Conservation (phyloP, 768 basidiomycete genomes). For the Heimioporus sp. region DNA sequence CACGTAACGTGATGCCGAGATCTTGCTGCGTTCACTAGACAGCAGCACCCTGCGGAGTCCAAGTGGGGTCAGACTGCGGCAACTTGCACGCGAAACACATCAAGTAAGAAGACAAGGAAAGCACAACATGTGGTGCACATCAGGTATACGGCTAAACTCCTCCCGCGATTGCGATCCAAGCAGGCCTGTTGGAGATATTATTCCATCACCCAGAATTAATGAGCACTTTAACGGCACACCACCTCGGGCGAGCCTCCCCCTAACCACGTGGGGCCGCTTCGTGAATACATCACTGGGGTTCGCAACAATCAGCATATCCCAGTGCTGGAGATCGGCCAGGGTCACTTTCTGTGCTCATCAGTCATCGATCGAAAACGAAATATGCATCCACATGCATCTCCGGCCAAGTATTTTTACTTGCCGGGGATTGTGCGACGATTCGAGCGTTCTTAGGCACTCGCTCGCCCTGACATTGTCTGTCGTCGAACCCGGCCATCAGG, state of each 20-base stretch:
- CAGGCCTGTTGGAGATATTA: constrained; percentile 40
- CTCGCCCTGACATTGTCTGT: constrained; percentile 20
- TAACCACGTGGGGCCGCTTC: constrained; percentile 41
- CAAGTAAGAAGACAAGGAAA: too few species aligned
- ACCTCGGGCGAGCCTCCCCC: constrained; percentile 21
- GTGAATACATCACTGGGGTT: constrained; percentile 30
- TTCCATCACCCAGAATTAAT: constrained; percentile 47
- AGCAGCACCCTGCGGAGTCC: too few species aligned
- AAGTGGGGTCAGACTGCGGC: too few species aligned
- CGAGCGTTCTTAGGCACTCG: constrained; percentile 17
- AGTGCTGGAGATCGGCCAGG: constrained; percentile 60
- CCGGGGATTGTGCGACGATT: constrained; percentile 41
- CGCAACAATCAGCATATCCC: constrained; percentile 33
- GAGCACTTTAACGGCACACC: background rate
- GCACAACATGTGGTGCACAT: too few species aligned
- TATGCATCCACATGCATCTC: constrained; percentile 40
- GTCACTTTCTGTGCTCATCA: constrained; percentile 38
- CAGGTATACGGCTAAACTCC: constrained; percentile 16
- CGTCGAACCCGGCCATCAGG: constrained; percentile 14
- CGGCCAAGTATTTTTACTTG: constrained; percentile 56
- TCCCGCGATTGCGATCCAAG: constrained; percentile 47
- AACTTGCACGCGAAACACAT: too few species aligned
- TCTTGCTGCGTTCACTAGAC: too few species aligned
- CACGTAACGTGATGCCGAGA: too few species aligned
- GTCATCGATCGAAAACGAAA: background rate